Percentiles rank a stretch among this genome's conserved stretches.
phyloP scores from a whole-genome alignment of 2,329 filamentous ascomycete genomes.

The Arthrobotrys sinensis region DNA sequence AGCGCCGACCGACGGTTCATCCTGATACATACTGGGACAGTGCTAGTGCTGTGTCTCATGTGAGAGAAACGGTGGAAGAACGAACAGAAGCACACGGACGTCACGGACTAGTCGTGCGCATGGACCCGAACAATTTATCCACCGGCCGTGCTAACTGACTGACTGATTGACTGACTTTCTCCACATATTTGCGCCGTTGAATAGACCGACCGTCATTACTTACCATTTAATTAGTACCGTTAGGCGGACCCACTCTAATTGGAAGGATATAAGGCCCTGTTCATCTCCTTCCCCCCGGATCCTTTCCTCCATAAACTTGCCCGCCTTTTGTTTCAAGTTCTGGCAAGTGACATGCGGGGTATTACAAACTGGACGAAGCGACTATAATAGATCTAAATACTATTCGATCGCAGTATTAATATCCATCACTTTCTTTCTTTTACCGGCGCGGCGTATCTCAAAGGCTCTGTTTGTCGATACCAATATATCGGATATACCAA shows the following conservation, averaged over 20 bases:
- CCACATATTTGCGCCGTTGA: constrained; percentile 31
- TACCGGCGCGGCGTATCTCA: neutral
- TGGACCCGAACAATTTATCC: constrained; percentile 53
- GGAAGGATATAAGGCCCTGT: constrained; percentile 54
- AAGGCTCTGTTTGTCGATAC: neutral
- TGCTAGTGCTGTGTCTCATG: constrained; percentile 12
- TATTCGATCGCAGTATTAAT: neutral
- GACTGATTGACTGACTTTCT: constrained; percentile 27
- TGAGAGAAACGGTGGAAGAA: constrained; percentile 14
- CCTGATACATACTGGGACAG: neutral
- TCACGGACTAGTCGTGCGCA: constrained; percentile 32
- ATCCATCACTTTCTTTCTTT: neutral
- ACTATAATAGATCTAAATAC: neutral
- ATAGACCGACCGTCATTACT: neutral
- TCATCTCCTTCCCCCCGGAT: constrained; percentile 30
- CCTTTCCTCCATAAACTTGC: constrained; percentile 11
- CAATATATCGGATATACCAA: neutral
- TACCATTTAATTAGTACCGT: neutral
- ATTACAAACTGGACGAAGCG: constrained; percentile 18
- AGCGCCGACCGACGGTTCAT: constrained; percentile 7
- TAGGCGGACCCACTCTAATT: neutral
- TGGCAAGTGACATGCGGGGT: constrained; percentile 30
- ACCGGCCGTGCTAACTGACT: no score
- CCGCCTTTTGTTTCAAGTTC: constrained; percentile 31
- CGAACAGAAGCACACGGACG: neutral